Conservation (phyloP, 768 basidiomycete genomes). For the Psilocybe tampanensis region DNA sequence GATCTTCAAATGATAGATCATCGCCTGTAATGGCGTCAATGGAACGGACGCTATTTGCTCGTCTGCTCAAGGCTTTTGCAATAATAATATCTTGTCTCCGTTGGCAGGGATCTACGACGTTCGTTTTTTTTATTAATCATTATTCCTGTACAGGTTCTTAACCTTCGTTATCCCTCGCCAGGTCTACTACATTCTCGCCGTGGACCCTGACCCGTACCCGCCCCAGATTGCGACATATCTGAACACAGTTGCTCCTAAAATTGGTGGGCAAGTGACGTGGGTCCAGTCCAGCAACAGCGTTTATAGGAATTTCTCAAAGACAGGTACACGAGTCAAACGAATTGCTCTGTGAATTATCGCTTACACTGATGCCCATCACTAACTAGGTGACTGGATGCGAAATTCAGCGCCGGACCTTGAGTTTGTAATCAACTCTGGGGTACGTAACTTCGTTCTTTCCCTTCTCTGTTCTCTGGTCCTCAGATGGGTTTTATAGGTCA, state of each 20-base stretch:
- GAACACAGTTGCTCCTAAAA: slow-evolving; percentile 32
- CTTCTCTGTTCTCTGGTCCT: background rate
- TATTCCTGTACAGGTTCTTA: background rate
- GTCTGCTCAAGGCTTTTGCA: slow-evolving; percentile 58
- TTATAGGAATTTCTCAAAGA: slow-evolving; percentile 33
- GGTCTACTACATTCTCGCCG: slow-evolving; percentile 48
- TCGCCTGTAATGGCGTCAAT: slow-evolving; percentile 42
- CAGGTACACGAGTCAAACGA: slow-evolving; percentile 14
- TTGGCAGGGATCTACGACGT: slow-evolving; percentile 59
- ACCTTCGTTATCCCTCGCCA: background rate
- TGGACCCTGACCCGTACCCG: slow-evolving; percentile 50
- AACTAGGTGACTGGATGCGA: slow-evolving; percentile 59
- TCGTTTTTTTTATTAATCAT: slow-evolving; percentile 7
- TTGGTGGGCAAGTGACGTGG: slow-evolving; percentile 50
- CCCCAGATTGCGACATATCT: slow-evolving; percentile 37
- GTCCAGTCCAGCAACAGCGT: slow-evolving; percentile 39
- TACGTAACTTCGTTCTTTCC: slow-evolving; percentile 8
- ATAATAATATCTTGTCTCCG: slow-evolving; percentile 54
- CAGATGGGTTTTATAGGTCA: slow-evolving; percentile 25
- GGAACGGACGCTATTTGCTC: slow-evolving; percentile 52
- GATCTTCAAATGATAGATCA: slow-evolving; percentile 44
- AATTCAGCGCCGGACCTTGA: slow-evolving; percentile 52
- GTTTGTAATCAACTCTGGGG: slow-evolving; percentile 59
- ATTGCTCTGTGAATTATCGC: background rate
- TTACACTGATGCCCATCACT: too few species aligned